Evolutionary conservation across 805 yeast species (phyloP), one percentile per base, ranked within the genome.

Genomic region (Saccharomyces mikatae): DNA sequence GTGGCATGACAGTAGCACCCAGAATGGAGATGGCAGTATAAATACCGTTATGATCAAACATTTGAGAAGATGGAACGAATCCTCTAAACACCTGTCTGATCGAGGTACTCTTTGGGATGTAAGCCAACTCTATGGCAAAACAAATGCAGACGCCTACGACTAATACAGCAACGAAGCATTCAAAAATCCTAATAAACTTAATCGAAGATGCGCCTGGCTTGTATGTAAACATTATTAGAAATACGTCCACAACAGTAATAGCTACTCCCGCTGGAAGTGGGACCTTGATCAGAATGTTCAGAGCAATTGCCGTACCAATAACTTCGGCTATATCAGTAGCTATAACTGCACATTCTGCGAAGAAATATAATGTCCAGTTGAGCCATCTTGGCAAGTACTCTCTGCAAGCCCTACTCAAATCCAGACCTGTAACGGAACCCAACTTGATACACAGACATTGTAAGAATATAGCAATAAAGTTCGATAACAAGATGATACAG

Each of bases 1-100:
- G 96, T 4, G 96, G 96, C 96, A 89, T 89, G 26, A 89, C 96
- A 0, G 96, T 89, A 13, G 96, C 96, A 55, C 96, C 97, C 49
- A 89, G 76, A 56, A 89, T 86, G 10, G 96, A 94, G 58, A 89
- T 78, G 27, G 91, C 83, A 46, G 86, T 73, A 62, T 84, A 87
- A 48, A 87, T 73, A 4, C 95, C 92, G 63, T 80, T 77, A 62
- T 79, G 80, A 59, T 80, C 81, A 48, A 75, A 72, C 65, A 81
- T 69, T 24, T 72, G 71, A 10, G 60, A 58, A 0, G 80, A 74
- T 0, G 96, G 96, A 22, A 87, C 74, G 65, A 80, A 87, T 0
- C 96, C 96, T 63, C 79, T 74, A 54, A 81, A 72, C 4, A 89
- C 76, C 2, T 76, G 76, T 27, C 75, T 71, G 0, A 76, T 79